A percentile compares a stretch with the other conserved stretches of the same genome.
phyloP scores from a whole-genome alignment of 805 yeast genomes.

The Kazachstania africana region DNA sequence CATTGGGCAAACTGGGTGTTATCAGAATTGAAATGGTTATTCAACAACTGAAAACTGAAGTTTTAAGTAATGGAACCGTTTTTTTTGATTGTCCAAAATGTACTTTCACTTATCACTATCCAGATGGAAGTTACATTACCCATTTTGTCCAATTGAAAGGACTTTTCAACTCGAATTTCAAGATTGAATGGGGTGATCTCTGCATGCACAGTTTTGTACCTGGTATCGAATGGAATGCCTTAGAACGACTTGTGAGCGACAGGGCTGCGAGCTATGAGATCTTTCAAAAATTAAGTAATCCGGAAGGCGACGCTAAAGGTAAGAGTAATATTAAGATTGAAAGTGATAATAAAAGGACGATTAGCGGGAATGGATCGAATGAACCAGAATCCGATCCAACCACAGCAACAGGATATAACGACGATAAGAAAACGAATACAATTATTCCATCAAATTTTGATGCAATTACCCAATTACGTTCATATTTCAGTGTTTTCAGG shows the following conservation, averaged over 20 bases:
- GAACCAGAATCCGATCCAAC: background rate
- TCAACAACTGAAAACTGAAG: slow-evolving; percentile 37
- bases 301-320: slow-evolving; percentile 2
- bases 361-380: too few species aligned
- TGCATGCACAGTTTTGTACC: slow-evolving; percentile 37
- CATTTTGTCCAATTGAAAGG: slow-evolving; percentile 52
- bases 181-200: slow-evolving; percentile 63
- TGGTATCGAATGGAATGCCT: slow-evolving; percentile 33
- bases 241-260: slow-evolving; percentile 31
- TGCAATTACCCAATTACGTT: slow-evolving; percentile 23
- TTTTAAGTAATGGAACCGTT: slow-evolving; percentile 40
- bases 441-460: slow-evolving; percentile 7
- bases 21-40: slow-evolving; percentile 40
- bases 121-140: slow-evolving; percentile 59
- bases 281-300: slow-evolving; percentile 8
- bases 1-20: slow-evolving; percentile 41
- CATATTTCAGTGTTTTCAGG: slow-evolving; percentile 35
- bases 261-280: slow-evolving; percentile 13
- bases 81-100: slow-evolving; percentile 43
- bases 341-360: background rate
- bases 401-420: background rate
- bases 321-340: background rate
- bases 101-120: slow-evolving; percentile 39
- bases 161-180: slow-evolving; percentile 47
- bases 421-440: background rate